Percentiles rank a stretch among this genome's conserved stretches.
Conservation (phyloP, 345 rosid genomes). For the Odontarrhena argentea region DNA sequence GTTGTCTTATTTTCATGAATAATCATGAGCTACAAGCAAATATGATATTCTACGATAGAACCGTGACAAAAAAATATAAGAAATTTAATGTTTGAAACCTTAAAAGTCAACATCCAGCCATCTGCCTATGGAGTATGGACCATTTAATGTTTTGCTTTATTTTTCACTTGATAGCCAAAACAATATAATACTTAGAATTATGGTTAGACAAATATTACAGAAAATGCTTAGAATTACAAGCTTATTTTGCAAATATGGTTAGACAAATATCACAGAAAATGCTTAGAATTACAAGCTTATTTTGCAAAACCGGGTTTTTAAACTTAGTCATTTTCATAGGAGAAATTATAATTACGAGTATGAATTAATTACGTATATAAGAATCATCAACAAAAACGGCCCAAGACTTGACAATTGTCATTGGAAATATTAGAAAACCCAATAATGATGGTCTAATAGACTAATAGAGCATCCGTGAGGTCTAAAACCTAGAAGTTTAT, state of each 20-base stretch:
- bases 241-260: background rate
- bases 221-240: constrained; percentile 1
- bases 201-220: constrained; percentile 1
- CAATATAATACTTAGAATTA: background rate
- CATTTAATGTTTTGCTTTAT: constrained; percentile 8
- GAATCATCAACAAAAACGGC: background rate
- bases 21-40: constrained; percentile 5
- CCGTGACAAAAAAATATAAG: background rate
- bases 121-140: background rate
- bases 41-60: background rate
- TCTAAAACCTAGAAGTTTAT: too few species aligned
- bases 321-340: background rate
- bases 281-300: background rate
- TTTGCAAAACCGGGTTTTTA: background rate
- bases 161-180: background rate
- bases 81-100: background rate
- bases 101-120: constrained; percentile 26
- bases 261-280: constrained; percentile 5
- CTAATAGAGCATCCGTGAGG: too few species aligned
- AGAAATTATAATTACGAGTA: background rate
- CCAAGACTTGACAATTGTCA: too few species aligned
- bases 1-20: background rate
- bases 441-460: too few species aligned
- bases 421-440: too few species aligned
- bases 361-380: background rate